Percentiles rank a stretch among this genome's conserved stretches.
phyloP scores from a whole-genome alignment of 768 basidiomycete species.

The Russula dissimulans region DNA sequence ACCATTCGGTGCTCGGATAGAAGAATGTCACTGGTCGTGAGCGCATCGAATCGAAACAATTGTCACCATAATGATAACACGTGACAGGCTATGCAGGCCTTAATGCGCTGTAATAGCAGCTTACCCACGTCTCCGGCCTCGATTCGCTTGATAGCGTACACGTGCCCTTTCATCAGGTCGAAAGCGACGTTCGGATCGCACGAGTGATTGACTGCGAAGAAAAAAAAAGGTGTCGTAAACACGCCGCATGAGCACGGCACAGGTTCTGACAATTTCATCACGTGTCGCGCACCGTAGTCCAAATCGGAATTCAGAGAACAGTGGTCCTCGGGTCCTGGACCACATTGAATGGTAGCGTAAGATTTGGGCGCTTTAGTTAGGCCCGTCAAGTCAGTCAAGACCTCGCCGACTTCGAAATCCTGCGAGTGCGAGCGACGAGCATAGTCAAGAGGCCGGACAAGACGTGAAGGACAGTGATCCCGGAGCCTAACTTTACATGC shows the following conservation, averaged over 20 bases:
- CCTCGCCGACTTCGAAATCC: constrained; percentile 33
- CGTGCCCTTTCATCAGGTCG: constrained; percentile 44
- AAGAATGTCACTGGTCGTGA: constrained; percentile 41
- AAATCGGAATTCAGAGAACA: constrained; percentile 53
- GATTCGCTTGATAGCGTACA: constrained; percentile 37
- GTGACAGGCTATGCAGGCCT: constrained; percentile 3
- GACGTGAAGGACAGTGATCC: background rate
- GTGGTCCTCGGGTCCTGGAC: constrained; percentile 37
- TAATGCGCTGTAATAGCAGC: constrained; percentile 22
- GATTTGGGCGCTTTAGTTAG: constrained; percentile 30
- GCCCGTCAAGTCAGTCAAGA: constrained; percentile 28
- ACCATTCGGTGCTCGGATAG: constrained; percentile 63
- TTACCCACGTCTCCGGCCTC: constrained; percentile 31
- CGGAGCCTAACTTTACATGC: constrained; percentile 26
- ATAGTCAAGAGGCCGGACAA: background rate
- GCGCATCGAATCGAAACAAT: background rate
- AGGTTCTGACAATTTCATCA: background rate
- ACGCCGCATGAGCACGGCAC: background rate
- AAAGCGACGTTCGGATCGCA: constrained; percentile 52
- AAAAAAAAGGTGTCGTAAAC: no score
- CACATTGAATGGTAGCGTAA: constrained; percentile 47
- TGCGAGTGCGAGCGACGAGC: constrained; percentile 20
- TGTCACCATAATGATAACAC: constrained; percentile 12
- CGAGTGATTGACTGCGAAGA: constrained; percentile 44
- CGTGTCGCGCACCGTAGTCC: constrained; percentile 35